Percentiles rank a stretch among this genome's conserved stretches.
These are phyloP conservation scores for Vitis hybrid DNA, from an alignment of 177 flowering plant genomes.

Conservation along the genomic window DNA sequence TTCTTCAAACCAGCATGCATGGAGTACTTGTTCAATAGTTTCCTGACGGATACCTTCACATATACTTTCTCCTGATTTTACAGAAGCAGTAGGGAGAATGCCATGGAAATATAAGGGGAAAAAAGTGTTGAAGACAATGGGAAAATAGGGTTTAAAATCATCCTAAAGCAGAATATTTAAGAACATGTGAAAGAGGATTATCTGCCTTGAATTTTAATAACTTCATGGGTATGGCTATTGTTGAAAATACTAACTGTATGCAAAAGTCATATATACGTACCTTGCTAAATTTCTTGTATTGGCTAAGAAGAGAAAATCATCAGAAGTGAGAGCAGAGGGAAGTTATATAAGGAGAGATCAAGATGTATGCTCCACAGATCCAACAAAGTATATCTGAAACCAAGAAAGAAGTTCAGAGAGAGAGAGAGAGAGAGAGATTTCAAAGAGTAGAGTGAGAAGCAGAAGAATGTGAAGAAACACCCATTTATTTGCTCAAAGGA, in stretches of 20 bases:
- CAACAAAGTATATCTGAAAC: constrained; percentile 15
- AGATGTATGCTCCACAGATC: constrained; percentile 13
- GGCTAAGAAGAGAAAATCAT: not conserved
- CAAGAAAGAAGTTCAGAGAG: constrained; percentile 1
- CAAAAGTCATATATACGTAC: not conserved
- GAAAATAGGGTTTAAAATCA: not conserved
- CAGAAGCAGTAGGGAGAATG: no score
- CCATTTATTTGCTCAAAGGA: constrained; percentile 52
- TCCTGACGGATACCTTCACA: no score
- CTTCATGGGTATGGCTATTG: no score
- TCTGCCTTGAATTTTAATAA: no score
- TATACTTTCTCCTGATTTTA: no score
- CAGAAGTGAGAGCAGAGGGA: constrained; percentile 7
- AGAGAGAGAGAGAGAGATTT: constrained; percentile 5
- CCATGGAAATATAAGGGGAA: not conserved
- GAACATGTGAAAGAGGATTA: not conserved
- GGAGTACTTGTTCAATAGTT: no score
- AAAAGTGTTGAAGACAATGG: constrained; percentile 4
- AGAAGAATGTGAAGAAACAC: constrained; percentile 34
- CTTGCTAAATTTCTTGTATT: constrained; percentile 6
- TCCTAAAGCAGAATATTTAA: not conserved
- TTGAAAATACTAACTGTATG: no score
- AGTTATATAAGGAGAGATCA: constrained; percentile 5
- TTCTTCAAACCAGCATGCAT: not conserved
- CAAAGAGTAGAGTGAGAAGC: constrained; percentile 15